Percentiles rank a stretch among this genome's conserved stretches.
phyloP scores from a whole-genome alignment of 768 basidiomycete genomes.

The Cystofilobasidium ferigula region DNA sequence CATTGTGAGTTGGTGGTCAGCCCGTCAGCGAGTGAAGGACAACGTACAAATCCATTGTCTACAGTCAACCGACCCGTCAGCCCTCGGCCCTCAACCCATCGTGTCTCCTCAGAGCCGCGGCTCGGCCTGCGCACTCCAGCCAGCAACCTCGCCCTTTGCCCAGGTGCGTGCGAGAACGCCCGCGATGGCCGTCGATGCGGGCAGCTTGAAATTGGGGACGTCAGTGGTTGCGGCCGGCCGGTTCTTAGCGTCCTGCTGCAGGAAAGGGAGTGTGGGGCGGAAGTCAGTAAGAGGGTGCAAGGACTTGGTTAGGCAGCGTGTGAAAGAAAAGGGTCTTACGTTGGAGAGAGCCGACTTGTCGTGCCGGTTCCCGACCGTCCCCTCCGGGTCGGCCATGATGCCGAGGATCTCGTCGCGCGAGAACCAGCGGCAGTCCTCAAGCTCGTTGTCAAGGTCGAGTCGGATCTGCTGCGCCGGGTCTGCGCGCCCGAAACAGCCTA shows the following conservation, averaged over 20 bases:
- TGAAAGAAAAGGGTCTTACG: not conserved
- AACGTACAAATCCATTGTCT: no score
- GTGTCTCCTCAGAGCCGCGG: not conserved
- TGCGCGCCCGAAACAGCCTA: slow-evolving; percentile 75
- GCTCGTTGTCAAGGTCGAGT: slow-evolving; percentile 82
- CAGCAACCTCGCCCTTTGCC: slow-evolving; percentile 21
- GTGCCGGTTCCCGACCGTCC: slow-evolving; percentile 29
- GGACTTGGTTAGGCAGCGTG: not conserved
- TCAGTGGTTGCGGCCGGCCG: not conserved
- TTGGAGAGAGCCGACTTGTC: slow-evolving; percentile 26
- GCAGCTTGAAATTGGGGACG: slow-evolving; percentile 27
- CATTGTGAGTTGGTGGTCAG: no score
- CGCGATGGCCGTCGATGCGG: slow-evolving; percentile 34
- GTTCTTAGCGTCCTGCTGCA: slow-evolving; percentile 3
- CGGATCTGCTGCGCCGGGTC: slow-evolving; percentile 54
- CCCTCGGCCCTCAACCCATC: no score
- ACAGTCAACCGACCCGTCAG: no score
- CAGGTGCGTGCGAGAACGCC: slow-evolving; percentile 30
- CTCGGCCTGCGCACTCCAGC: not conserved
- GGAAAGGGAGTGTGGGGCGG: not conserved
- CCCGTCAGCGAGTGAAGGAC: no score
- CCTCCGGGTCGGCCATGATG: slow-evolving; percentile 43
- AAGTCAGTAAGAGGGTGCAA: not conserved
- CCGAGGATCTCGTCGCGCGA: slow-evolving; percentile 58
- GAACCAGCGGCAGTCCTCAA: slow-evolving; percentile 89